Evolutionary conservation across 2,329 filamentous ascomycete species (phyloP).

Genomic region (Claviceps fusiformis): DNA sequence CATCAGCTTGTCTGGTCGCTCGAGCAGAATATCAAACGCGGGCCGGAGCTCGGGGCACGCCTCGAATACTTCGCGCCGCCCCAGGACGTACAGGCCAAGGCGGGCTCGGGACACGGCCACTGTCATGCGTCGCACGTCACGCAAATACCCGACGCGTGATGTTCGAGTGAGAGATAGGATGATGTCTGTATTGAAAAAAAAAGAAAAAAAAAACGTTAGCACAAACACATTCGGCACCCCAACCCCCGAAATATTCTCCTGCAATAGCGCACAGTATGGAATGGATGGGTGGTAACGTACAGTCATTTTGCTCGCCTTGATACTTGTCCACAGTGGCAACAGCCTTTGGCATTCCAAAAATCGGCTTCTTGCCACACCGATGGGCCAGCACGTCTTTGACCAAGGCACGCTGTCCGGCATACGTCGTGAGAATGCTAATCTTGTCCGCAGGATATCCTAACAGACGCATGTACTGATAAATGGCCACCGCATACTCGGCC

Average conservation of each 20-base stretch:
- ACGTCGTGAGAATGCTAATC: constrained; percentile 85
- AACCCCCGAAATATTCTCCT: too few species aligned
- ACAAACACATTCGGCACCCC: not conserved
- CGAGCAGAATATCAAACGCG: constrained; percentile 67
- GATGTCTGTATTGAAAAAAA: constrained; percentile 45
- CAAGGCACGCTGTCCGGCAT: constrained; percentile 80
- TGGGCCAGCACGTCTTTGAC: constrained; percentile 77
- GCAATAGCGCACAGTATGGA: not conserved
- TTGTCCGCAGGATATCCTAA: constrained; percentile 75
- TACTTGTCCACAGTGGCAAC: constrained; percentile 98
- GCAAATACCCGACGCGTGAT: constrained; percentile 76
- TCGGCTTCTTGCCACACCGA: constrained; percentile 65
- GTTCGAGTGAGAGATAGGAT: constrained; percentile 90
- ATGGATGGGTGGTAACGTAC: constrained; percentile 39
- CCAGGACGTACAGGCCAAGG: constrained; percentile 82
- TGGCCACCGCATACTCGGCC: constrained; percentile 88
- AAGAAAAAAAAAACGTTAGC: not conserved
- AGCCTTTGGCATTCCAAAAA: constrained; percentile 81
- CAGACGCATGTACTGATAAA: constrained; percentile 95
- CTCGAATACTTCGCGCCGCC: constrained; percentile 78
- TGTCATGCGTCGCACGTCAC: constrained; percentile 84
- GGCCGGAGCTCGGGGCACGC: constrained; percentile 75
- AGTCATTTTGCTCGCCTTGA: constrained; percentile 98
- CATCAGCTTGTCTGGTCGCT: constrained; percentile 66
- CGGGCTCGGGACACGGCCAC: constrained; percentile 88